A percentile compares a stretch with the other conserved stretches of the same genome.
Conservation (phyloP, 805 yeast genomes). For the Yarrowia sp. region DNA sequence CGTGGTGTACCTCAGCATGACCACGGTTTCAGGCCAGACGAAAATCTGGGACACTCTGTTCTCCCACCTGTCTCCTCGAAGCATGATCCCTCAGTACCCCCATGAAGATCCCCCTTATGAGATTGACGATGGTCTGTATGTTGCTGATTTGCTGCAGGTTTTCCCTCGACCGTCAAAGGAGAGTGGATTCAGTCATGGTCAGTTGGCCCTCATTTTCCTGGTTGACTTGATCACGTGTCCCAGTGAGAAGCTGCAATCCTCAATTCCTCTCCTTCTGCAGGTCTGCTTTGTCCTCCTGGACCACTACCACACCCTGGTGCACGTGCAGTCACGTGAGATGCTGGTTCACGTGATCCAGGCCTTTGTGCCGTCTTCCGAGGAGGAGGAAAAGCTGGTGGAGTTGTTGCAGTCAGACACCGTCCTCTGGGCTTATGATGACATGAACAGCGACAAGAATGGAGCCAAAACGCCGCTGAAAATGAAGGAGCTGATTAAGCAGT, state of each 20-base stretch:
- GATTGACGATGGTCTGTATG: constrained; percentile 54
- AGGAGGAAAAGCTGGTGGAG: constrained; percentile 63
- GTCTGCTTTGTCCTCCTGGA: constrained; percentile 81
- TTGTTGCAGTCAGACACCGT: constrained; percentile 59
- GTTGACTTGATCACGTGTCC: constrained; percentile 79
- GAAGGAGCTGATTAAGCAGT: constrained; percentile 73
- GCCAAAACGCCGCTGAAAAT: constrained; percentile 85
- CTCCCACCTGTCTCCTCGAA: constrained; percentile 76
- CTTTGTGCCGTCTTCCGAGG: constrained; percentile 60
- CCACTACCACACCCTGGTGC: constrained; percentile 83
- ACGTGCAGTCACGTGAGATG: constrained; percentile 80
- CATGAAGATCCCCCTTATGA: constrained; percentile 45
- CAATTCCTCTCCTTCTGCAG: constrained; percentile 78
- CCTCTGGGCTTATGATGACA: constrained; percentile 87
- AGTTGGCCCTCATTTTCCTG: constrained; percentile 80
- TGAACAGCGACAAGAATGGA: constrained; percentile 75
- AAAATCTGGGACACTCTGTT: constrained; percentile 66
- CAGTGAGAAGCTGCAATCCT: constrained; percentile 63
- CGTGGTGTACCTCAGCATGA: constrained; percentile 64
- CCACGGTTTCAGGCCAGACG: constrained; percentile 60
- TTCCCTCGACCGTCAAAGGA: constrained; percentile 65
- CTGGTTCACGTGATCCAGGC: constrained; percentile 75
- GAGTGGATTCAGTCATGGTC: constrained; percentile 85
- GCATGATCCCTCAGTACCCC: constrained; percentile 80
- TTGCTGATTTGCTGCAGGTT: constrained; percentile 69